Evolutionary conservation across 805 yeast species (phyloP).

Genomic region (Cyberlindnera sargentensis): DNA sequence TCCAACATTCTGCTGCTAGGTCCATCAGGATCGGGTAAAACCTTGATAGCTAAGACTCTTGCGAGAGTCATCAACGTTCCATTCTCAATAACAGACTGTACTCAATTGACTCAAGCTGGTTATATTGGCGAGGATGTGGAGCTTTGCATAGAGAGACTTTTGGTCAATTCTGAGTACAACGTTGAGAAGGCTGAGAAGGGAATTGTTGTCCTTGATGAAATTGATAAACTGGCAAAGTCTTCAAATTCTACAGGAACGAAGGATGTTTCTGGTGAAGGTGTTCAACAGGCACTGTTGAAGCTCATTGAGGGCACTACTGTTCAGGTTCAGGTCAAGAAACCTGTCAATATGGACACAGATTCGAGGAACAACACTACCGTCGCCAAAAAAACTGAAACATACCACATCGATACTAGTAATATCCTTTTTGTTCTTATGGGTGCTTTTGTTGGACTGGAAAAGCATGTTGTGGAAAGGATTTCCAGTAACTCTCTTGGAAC

Average conservation of each 20-base stretch:
- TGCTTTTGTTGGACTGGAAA: constrained; percentile 54
- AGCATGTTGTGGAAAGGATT: constrained; percentile 36
- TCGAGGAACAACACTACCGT: constrained; percentile 25
- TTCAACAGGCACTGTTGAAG: constrained; percentile 52
- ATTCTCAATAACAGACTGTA: constrained; percentile 53
- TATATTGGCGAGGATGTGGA: constrained; percentile 62
- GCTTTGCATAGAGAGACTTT: constrained; percentile 44
- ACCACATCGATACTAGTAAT: constrained; percentile 47
- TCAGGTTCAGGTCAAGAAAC: constrained; percentile 39
- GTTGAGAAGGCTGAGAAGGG: constrained; percentile 49
- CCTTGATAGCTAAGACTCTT: constrained; percentile 46
- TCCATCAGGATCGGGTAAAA: constrained; percentile 59
- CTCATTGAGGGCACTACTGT: constrained; percentile 51
- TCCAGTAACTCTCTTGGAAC: constrained; percentile 21
- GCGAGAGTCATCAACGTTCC: constrained; percentile 49
- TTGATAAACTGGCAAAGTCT: constrained; percentile 50
- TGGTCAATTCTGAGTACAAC: constrained; percentile 44
- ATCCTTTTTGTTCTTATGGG: constrained; percentile 53
- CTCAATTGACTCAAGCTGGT: constrained; percentile 58
- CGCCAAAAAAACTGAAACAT: constrained; percentile 34
- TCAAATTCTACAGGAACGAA: constrained; percentile 39
- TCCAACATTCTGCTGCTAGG: constrained; percentile 51
- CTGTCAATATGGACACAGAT: constrained; percentile 27
- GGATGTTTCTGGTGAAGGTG: constrained; percentile 61
- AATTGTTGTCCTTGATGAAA: constrained; percentile 52